Percentiles rank a stretch among this genome's conserved stretches.
phyloP scores from a whole-genome alignment of 257 asterid species.

The Hygrophila difformis region DNA sequence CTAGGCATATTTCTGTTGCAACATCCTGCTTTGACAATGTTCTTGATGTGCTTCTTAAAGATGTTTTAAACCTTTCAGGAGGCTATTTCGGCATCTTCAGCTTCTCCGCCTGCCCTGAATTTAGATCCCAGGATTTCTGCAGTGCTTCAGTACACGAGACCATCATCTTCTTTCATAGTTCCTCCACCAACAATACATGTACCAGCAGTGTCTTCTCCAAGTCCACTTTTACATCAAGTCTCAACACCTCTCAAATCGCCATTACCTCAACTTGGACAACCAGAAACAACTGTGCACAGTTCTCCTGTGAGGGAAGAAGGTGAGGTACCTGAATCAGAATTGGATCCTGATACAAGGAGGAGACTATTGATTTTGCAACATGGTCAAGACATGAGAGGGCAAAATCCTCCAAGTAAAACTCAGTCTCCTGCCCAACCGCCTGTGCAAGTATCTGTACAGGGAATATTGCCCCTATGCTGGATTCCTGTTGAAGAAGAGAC shows the following conservation, averaged over 20 bases:
- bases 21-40: constrained; percentile 6
- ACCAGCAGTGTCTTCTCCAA: constrained; percentile 41
- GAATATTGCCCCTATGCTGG: constrained; percentile 71
- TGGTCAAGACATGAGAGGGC: constrained; percentile 90
- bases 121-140: constrained; percentile 53
- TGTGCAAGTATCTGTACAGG: constrained; percentile 57
- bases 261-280: constrained; percentile 42
- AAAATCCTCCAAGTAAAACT: constrained; percentile 55
- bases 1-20: constrained; percentile 6
- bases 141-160: constrained; percentile 34
- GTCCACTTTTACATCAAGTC: constrained; percentile 62
- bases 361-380: constrained; percentile 93
- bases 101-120: constrained; percentile 39
- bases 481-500: constrained; percentile 76
- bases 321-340: constrained; percentile 95
- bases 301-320: constrained; percentile 99
- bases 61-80: no score
- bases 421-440: constrained; percentile 56
- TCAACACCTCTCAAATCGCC: constrained; percentile 42
- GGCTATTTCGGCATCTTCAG: constrained; percentile 45
- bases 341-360: constrained; percentile 98
- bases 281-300: constrained; percentile 47
- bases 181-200: constrained; percentile 44
- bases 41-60: no score
- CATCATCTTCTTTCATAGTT: constrained; percentile 51